Conservation (phyloP, 1,139 yeast species). For the Pichia sp. region DNA sequence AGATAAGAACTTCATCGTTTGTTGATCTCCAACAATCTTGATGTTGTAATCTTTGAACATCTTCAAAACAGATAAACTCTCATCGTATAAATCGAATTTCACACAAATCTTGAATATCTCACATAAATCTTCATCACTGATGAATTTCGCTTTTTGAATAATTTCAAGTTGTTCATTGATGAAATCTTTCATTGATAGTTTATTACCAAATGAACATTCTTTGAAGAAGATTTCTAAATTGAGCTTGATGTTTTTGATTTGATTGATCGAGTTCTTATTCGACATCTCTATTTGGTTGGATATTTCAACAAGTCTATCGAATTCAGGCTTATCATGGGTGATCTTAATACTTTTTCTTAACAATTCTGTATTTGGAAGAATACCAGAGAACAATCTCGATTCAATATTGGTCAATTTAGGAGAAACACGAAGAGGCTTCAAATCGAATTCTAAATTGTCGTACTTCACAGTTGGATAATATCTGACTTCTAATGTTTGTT, state of each 20-base stretch:
- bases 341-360: conserved; percentile 22
- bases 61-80: conserved; percentile 5
- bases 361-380: conserved; percentile 23
- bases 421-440: conserved; percentile 12
- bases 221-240: conserved; percentile 24
- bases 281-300: conserved; percentile 18
- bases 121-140: conserved; percentile 12
- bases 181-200: conserved; percentile 10
- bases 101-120: conserved; percentile 16
- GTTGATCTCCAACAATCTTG: conserved; percentile 17
- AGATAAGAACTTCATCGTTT: conserved; percentile 21
- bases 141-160: conserved; percentile 7
- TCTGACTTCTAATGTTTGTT: conserved; percentile 1
- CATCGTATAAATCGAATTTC: conserved; percentile 13
- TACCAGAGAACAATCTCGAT: conserved; percentile 24
- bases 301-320: conserved; percentile 18
- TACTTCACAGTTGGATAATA: conserved; percentile 14
- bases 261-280: conserved; percentile 8
- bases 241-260: conserved; percentile 15
- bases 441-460: conserved; percentile 11
- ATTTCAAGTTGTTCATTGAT: conserved; percentile 8
- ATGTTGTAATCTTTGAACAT: conserved; percentile 6
- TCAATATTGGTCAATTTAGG: conserved; percentile 24
- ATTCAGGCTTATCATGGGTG: conserved; percentile 18
- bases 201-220: conserved; percentile 16